Percentiles rank a stretch among this genome's conserved stretches.
Evolutionary conservation across 2,329 filamentous ascomycete species (phyloP).

Genomic region (Zymoseptoria tritici): DNA sequence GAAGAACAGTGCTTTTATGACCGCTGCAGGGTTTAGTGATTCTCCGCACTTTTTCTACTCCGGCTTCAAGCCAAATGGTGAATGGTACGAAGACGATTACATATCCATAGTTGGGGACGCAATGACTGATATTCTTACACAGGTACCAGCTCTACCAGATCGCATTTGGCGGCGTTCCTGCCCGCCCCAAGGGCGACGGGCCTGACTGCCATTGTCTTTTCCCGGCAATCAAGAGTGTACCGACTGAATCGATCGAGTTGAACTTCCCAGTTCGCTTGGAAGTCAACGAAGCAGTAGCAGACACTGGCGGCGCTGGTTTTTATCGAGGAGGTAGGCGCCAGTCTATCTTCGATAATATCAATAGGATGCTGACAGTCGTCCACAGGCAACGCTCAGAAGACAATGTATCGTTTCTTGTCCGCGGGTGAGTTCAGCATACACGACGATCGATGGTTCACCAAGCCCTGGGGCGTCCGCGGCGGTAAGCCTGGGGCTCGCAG

Average conservation of each 20-base stretch:
- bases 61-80: constrained; percentile 36
- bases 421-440: constrained; percentile 22
- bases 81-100: constrained; percentile 31
- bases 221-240: constrained; percentile 23
- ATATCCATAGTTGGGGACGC: neutral
- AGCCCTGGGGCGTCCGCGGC: constrained; percentile 21
- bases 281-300: constrained; percentile 22
- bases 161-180: constrained; percentile 22
- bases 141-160: constrained; percentile 39
- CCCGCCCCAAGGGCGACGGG: constrained; percentile 22
- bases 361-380: neutral
- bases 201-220: constrained; percentile 23
- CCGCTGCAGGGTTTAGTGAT: constrained; percentile 22
- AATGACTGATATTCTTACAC: neutral
- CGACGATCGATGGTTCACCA: constrained; percentile 21
- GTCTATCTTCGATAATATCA: neutral
- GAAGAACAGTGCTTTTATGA: constrained; percentile 23
- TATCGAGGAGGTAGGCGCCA: constrained; percentile 14
- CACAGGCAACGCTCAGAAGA: constrained; percentile 18
- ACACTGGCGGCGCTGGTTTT: constrained; percentile 21
- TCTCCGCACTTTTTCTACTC: constrained; percentile 25
- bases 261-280: constrained; percentile 23
- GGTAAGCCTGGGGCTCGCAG: constrained; percentile 21
- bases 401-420: constrained; percentile 20
- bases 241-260: constrained; percentile 22